A percentile compares a stretch with the other conserved stretches of the same genome.
These are phyloP conservation scores for Vitis rotundifolia DNA, from an alignment of 164 flowering plant genomes.

Conservation along the genomic window DNA sequence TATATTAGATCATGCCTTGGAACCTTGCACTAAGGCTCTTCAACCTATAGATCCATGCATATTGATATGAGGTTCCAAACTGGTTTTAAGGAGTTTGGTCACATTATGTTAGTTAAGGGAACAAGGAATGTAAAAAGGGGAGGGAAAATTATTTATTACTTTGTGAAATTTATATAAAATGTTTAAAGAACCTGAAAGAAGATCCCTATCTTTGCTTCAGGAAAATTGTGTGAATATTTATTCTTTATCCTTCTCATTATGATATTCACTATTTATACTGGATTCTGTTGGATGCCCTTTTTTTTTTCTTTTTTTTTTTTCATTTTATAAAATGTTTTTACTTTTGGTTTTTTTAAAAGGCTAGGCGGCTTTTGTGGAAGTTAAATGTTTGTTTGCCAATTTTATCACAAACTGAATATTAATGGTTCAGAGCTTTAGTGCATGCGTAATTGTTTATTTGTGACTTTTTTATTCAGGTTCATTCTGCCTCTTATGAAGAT, in stretches of 20 bases:
- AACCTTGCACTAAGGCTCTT: neutral
- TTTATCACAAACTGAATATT: neutral
- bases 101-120: neutral
- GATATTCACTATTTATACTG: too few relatives aligned
- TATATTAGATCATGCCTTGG: too few relatives aligned
- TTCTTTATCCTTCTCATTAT: too few relatives aligned
- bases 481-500: conserved; percentile 34
- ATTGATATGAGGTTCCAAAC: neutral
- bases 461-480: conserved; percentile 35
- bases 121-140: too few relatives aligned
- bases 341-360: neutral
- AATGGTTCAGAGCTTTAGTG: neutral
- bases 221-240: too few relatives aligned
- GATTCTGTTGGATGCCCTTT: too few relatives aligned
- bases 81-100: neutral
- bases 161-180: too few relatives aligned
- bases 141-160: too few relatives aligned
- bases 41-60: neutral
- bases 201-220: too few relatives aligned
- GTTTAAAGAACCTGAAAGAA: too few relatives aligned
- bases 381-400: neutral
- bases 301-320: too few relatives aligned
- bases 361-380: neutral
- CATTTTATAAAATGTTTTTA: too few relatives aligned
- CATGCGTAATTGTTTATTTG: neutral